phyloP scores from a whole-genome alignment of 495 filamentous ascomycete species.

The Aspergillus saccharolyticus region DNA sequence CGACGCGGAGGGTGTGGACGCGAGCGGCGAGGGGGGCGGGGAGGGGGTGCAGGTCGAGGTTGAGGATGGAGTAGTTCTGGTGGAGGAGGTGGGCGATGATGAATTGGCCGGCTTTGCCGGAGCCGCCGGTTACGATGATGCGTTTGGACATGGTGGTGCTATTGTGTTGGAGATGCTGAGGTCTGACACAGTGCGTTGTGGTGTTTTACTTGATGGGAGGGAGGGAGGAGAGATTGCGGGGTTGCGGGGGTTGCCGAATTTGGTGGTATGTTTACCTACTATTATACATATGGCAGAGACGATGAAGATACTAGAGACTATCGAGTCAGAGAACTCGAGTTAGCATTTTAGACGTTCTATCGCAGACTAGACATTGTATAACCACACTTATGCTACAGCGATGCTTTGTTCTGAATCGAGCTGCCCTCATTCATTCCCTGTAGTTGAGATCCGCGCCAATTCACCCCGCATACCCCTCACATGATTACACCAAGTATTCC shows the following conservation, averaged over 20 bases:
- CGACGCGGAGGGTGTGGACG: slow-evolving; percentile 53
- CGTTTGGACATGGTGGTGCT: slow-evolving; percentile 16
- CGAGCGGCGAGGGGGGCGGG: slow-evolving; percentile 32
- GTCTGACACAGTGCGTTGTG: background rate
- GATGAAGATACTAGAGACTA: too few relatives aligned
- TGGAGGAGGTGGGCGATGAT: slow-evolving; percentile 50
- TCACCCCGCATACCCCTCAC: slow-evolving; percentile 1
- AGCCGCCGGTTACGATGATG: slow-evolving; percentile 55
- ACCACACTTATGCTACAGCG: background rate
- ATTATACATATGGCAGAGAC: too few relatives aligned
- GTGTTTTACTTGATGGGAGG: background rate
- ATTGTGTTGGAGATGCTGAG: slow-evolving; percentile 1
- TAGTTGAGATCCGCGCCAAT: too few relatives aligned
- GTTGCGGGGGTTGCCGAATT: background rate
- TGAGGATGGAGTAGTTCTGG: slow-evolving; percentile 51
- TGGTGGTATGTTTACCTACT: background rate
- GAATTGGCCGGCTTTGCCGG: slow-evolving; percentile 56
- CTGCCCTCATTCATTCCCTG: background rate
- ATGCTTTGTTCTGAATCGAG: background rate
- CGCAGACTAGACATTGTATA: too few relatives aligned
- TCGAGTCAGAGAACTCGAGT: too few relatives aligned
- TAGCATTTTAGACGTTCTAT: too few relatives aligned
- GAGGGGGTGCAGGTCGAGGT: slow-evolving; percentile 47
- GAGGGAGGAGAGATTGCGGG: background rate
- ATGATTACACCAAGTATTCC: slow-evolving; percentile 1